These are phyloP conservation scores for Diutina rugosa DNA, from an alignment of 1,139 yeast genomes.

Conservation along the genomic window DNA sequence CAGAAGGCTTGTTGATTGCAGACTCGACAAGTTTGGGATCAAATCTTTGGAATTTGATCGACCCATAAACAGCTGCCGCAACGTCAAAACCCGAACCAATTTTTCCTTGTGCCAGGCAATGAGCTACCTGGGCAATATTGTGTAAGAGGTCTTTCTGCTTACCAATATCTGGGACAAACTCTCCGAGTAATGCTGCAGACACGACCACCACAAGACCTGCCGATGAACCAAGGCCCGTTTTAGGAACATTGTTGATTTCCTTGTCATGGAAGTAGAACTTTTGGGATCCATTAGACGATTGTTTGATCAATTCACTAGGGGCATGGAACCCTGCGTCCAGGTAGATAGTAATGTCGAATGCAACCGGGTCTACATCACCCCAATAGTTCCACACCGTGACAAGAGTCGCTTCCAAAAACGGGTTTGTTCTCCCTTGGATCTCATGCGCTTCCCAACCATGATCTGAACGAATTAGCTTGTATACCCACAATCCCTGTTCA, in stretches of 20 bases:
- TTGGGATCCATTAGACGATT: constrained; percentile 19
- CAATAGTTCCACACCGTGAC: constrained; percentile 39
- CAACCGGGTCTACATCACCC: constrained; percentile 7
- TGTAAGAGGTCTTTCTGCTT: constrained; percentile 32
- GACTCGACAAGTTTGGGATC: constrained; percentile 36
- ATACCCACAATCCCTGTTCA: constrained; percentile 54
- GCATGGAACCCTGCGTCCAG: constrained; percentile 92
- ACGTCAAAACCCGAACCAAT: constrained; percentile 96
- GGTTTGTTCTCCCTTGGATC: constrained; percentile 34
- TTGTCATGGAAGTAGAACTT: constrained; percentile 46
- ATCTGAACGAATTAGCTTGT: constrained; percentile 14
- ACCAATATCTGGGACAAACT: constrained; percentile 15
- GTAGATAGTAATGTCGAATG: constrained; percentile 46
- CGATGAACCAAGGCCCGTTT: constrained; percentile 93
- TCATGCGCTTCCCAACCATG: constrained; percentile 3
- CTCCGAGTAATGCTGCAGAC: constrained; percentile 52
- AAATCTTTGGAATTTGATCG: constrained; percentile 71
- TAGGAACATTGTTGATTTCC: constrained; percentile 63
- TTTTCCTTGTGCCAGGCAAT: constrained; percentile 88
- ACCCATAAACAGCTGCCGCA: constrained; percentile 89
- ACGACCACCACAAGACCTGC: constrained; percentile 86
- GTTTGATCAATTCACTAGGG: constrained; percentile 17
- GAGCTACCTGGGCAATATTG: constrained; percentile 78
- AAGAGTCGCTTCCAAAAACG: constrained; percentile 63
- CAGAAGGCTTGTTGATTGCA: constrained; percentile 15